phyloP scores from a whole-genome alignment of 192 early-diverging fungal genomes.

The Backusella parvicylindrica region DNA sequence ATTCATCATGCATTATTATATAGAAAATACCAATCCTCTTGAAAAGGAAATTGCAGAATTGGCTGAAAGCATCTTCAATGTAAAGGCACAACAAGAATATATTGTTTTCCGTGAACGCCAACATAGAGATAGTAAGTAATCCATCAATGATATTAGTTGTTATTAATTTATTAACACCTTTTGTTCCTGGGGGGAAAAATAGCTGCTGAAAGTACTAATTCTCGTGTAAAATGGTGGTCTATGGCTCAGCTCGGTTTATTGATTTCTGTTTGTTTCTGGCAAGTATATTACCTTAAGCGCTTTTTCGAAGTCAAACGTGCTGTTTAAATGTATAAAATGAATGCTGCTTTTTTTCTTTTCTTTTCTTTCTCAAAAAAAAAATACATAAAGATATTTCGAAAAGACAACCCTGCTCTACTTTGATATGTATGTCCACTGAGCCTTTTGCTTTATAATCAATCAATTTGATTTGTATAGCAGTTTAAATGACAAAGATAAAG shows the following conservation, averaged over 20 bases:
- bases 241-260: constrained; percentile 59
- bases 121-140: constrained; percentile 65
- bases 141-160: neutral
- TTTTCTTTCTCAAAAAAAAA: neutral
- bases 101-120: constrained; percentile 56
- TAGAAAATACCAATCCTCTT: constrained; percentile 56
- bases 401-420: no score
- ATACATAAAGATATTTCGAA: neutral
- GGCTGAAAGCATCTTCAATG: constrained; percentile 54
- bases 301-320: constrained; percentile 70
- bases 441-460: neutral
- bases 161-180: neutral
- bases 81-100: constrained; percentile 73
- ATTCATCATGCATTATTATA: neutral
- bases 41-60: constrained; percentile 62
- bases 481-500: no score
- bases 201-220: constrained; percentile 79
- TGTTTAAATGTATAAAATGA: constrained; percentile 37
- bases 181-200: constrained; percentile 3
- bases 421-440: no score
- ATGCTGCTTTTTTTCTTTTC: neutral
- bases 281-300: constrained; percentile 71
- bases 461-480: neutral
- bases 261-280: constrained; percentile 65
- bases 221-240: constrained; percentile 79